Evolutionary conservation across 805 yeast genomes (phyloP).

Genomic region (Wickerhamia fluorescens): DNA sequence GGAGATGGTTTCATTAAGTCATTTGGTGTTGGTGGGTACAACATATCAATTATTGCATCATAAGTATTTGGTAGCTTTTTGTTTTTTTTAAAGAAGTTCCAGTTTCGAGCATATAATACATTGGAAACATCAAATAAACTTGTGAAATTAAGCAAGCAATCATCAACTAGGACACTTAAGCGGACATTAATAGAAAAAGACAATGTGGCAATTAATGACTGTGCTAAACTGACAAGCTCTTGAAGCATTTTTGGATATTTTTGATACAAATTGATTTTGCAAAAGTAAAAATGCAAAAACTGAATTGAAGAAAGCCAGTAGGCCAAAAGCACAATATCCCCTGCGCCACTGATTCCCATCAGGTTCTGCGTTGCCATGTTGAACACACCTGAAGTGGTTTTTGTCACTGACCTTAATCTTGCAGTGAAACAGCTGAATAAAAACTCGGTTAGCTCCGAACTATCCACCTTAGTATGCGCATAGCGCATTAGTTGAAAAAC

Average conservation of each 20-base stretch:
- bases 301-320: conserved; percentile 86
- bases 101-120: conserved; percentile 65
- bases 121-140: conserved; percentile 78
- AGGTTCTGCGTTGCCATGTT: conserved; percentile 27
- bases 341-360: conserved; percentile 8
- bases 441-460: conserved; percentile 49
- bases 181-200: conserved; percentile 60
- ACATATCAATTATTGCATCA: conserved; percentile 67
- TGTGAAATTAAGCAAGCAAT: conserved; percentile 65
- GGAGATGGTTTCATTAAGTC: conserved; percentile 89
- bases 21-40: conserved; percentile 78
- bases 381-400: conserved; percentile 54
- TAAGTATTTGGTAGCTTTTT: conserved; percentile 43
- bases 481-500: conserved; percentile 66
- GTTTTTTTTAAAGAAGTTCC: conserved; percentile 40
- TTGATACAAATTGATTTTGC: conserved; percentile 53
- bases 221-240: conserved; percentile 47
- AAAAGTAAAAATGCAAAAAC: conserved; percentile 68
- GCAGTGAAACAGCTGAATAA: conserved; percentile 55
- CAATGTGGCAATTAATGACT: conserved; percentile 58
- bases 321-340: conserved; percentile 62
- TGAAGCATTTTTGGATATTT: conserved; percentile 54
- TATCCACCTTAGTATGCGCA: conserved; percentile 52
- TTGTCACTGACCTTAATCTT: conserved; percentile 52
- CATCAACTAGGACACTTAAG: conserved; percentile 50